Conservation (phyloP, 495 filamentous ascomycete genomes). For the Thermochaetoides thermophila region DNA sequence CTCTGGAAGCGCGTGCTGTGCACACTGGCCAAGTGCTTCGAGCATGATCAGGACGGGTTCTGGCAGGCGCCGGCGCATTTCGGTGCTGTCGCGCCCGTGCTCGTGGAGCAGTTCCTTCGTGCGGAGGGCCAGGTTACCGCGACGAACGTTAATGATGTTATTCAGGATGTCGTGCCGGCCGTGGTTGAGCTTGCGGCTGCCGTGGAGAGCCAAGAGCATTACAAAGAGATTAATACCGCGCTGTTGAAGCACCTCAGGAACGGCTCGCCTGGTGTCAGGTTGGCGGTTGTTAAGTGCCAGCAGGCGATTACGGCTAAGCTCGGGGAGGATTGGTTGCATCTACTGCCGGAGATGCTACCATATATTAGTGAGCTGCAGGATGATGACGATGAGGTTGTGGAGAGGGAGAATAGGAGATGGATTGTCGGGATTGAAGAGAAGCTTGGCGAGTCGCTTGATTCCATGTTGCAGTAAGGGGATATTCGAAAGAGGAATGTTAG, state of each 20-base stretch:
- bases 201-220: slow-evolving; percentile 68
- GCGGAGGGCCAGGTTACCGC: slow-evolving; percentile 28
- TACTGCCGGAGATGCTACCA: slow-evolving; percentile 88
- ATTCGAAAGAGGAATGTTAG: too few species aligned
- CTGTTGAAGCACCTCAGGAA: slow-evolving; percentile 65
- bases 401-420: slow-evolving; percentile 75
- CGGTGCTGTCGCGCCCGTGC: slow-evolving; percentile 45
- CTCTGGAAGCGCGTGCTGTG: slow-evolving; percentile 49
- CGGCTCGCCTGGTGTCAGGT: slow-evolving; percentile 45
- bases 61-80: slow-evolving; percentile 89
- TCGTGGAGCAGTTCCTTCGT: slow-evolving; percentile 53
- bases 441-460: slow-evolving; percentile 72
- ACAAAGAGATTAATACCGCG: slow-evolving; percentile 66
- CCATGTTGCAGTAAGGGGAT: slow-evolving; percentile 65
- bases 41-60: slow-evolving; percentile 65
- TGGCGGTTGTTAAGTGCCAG: slow-evolving; percentile 69
- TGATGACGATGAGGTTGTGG: slow-evolving; percentile 85
- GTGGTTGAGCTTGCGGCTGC: slow-evolving; percentile 70
- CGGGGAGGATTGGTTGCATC: slow-evolving; percentile 81
- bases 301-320: slow-evolving; percentile 59
- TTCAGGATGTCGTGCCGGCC: slow-evolving; percentile 31
- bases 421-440: slow-evolving; percentile 75
- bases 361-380: slow-evolving; percentile 89
- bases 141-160: too few species aligned
- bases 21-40: slow-evolving; percentile 58